phyloP scores from a whole-genome alignment of 345 rosid species.

The Excoecaria cochinchinensis region DNA sequence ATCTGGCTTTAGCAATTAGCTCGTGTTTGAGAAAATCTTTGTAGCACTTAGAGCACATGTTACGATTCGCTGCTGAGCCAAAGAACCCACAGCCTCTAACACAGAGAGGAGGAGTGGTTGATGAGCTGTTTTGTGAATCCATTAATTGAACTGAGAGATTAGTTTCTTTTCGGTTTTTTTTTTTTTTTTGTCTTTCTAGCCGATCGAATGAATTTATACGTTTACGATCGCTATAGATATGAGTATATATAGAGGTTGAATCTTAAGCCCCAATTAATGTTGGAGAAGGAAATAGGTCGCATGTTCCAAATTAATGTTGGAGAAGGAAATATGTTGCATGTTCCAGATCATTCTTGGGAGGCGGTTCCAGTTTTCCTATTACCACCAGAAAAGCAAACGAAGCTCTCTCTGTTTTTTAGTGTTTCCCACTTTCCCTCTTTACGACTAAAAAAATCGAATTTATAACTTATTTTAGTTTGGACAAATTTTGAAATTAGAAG shows the following conservation, averaged over 20 bases:
- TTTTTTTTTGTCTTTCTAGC: background rate
- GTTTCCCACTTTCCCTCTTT: no score
- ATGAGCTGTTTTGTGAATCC: background rate
- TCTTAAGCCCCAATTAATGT: background rate
- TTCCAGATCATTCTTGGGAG: background rate
- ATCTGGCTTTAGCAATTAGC: background rate
- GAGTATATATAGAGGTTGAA: background rate
- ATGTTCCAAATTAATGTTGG: background rate
- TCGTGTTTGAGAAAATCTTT: constrained; percentile 15
- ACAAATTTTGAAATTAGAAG: no score
- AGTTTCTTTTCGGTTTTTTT: background rate
- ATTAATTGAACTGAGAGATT: background rate
- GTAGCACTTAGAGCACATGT: constrained; percentile 39
- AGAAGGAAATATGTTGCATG: background rate
- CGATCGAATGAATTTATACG: background rate
- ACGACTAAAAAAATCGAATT: no score
- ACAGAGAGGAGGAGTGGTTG: constrained; percentile 11
- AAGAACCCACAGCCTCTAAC: constrained; percentile 30
- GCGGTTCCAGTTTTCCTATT: background rate
- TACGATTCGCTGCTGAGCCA: constrained; percentile 19
- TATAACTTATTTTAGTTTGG: no score
- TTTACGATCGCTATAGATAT: no score
- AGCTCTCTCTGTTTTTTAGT: no score
- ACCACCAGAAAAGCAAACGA: no score
- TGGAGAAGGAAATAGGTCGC: background rate